Conservation (phyloP, 345 rosid species). For the Dimocarpus longan region DNA sequence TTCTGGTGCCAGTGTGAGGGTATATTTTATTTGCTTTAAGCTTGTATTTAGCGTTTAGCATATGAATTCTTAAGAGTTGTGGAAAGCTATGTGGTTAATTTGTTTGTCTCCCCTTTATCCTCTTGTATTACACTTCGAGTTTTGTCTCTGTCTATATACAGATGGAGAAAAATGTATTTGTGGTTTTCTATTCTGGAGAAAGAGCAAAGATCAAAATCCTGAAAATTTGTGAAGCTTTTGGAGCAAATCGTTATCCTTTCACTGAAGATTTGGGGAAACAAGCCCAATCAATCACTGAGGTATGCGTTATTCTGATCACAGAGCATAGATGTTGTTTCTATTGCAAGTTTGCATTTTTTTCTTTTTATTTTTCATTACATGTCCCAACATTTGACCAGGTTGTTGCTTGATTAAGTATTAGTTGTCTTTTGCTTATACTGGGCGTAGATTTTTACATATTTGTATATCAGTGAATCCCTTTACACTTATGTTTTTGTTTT, state of each 20-base stretch:
- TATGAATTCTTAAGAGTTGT: not conserved
- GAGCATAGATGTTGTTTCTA: not conserved
- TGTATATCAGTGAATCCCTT: not conserved
- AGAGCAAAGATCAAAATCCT: slow-evolving; percentile 83
- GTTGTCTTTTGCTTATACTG: not conserved
- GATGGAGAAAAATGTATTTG: slow-evolving; percentile 91
- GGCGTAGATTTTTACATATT: not conserved
- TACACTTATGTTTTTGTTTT: not conserved
- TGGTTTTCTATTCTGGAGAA: slow-evolving; percentile 90
- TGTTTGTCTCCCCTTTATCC: not conserved
- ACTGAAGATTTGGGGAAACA: slow-evolving; percentile 78
- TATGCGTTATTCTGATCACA: slow-evolving; percentile 27
- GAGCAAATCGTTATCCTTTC: slow-evolving; percentile 93
- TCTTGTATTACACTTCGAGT: not conserved
- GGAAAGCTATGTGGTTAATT: not conserved
- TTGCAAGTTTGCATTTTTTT: not conserved
- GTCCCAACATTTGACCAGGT: not conserved
- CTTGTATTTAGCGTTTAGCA: not conserved
- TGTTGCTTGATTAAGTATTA: slow-evolving; percentile 12
- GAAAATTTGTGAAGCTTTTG: slow-evolving; percentile 97
- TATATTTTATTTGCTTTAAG: not conserved
- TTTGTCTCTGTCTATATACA: slow-evolving; percentile 40
- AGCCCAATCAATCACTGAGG: slow-evolving; percentile 66
- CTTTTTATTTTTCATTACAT: not conserved
- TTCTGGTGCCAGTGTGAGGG: not conserved